Conservation (phyloP, 2,329 filamentous ascomycete genomes). For the Aspergillus hortae region DNA sequence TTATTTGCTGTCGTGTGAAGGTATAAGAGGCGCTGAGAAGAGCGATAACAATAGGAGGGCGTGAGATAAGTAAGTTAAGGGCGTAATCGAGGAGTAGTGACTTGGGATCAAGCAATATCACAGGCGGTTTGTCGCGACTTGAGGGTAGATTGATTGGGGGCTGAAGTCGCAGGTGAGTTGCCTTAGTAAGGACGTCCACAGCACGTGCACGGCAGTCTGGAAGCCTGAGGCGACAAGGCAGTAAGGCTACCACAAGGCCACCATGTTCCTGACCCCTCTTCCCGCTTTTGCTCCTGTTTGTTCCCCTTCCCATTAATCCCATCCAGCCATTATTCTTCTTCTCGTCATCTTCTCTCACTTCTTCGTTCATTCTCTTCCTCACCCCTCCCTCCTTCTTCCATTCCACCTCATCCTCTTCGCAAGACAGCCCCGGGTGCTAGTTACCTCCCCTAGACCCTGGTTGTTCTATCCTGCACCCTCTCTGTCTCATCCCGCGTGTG, state of each 20-base stretch:
- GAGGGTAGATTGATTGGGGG: not conserved
- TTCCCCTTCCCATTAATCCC: constrained; percentile 15
- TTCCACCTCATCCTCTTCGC: not conserved
- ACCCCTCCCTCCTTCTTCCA: not conserved
- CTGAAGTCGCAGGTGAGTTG: constrained; percentile 7
- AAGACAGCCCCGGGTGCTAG: not conserved
- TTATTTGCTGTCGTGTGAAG: not conserved
- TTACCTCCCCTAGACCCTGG: constrained; percentile 3
- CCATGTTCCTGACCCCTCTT: constrained; percentile 13
- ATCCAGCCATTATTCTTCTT: constrained; percentile 8
- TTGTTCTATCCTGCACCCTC: constrained; percentile 2
- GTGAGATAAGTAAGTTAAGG: not conserved
- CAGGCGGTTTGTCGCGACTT: not conserved
- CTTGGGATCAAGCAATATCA: not conserved
- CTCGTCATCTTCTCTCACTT: constrained; percentile 9
- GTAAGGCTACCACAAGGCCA: not conserved
- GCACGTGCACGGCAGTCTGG: not conserved
- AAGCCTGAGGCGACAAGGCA: constrained; percentile 8
- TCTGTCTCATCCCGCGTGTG: not conserved
- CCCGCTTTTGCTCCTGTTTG: constrained; percentile 16
- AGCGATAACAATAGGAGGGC: not conserved
- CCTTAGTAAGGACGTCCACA: constrained; percentile 3
- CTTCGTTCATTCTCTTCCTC: constrained; percentile 7
- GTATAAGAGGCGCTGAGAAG: not conserved
- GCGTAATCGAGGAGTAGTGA: not conserved